Percentiles rank a stretch among this genome's conserved stretches.
phyloP scores from a whole-genome alignment of 2,329 filamentous ascomycete genomes.

The Aspergillus uvarum region DNA sequence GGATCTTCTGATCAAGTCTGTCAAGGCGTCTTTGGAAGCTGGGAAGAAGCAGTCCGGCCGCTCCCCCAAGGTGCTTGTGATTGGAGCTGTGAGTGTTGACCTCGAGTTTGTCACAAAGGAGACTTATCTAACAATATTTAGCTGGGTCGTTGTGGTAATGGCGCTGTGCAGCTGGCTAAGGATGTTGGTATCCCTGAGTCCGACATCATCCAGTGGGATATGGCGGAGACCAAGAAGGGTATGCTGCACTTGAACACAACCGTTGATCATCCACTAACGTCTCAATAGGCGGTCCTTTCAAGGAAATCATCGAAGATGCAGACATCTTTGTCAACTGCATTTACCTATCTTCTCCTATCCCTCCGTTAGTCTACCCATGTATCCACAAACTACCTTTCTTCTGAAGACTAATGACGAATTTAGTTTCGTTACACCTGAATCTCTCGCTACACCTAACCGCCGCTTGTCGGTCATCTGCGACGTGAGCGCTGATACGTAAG shows the following conservation, averaged over 20 bases:
- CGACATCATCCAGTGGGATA: slow-evolving; percentile 73
- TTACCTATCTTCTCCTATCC: slow-evolving; percentile 76
- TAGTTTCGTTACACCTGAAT: slow-evolving; percentile 70
- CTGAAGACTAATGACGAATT: neutral
- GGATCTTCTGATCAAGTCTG: slow-evolving; percentile 67
- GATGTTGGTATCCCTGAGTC: slow-evolving; percentile 70
- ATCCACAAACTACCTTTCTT: neutral
- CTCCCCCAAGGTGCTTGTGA: slow-evolving; percentile 74
- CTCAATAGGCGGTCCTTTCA: slow-evolving; percentile 65
- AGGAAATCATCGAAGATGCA: slow-evolving; percentile 67
- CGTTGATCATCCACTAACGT: slow-evolving; percentile 16
- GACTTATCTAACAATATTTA: slow-evolving; percentile 16
- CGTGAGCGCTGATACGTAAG: slow-evolving; percentile 53
- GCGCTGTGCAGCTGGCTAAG: slow-evolving; percentile 76
- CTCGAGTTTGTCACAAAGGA: neutral
- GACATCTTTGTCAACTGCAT: slow-evolving; percentile 87
- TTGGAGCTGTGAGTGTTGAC: slow-evolving; percentile 61
- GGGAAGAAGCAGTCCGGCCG: slow-evolving; percentile 67
- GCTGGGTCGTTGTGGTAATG: slow-evolving; percentile 70
- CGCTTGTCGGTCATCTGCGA: slow-evolving; percentile 79
- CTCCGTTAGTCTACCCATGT: slow-evolving; percentile 46
- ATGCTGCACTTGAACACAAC: slow-evolving; percentile 5
- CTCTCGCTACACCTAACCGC: slow-evolving; percentile 65
- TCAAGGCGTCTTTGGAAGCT: slow-evolving; percentile 68
- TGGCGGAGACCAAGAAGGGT: slow-evolving; percentile 72